Percentiles rank a stretch among this genome's conserved stretches.
These are phyloP conservation scores for Myxozyma monticola DNA, from an alignment of 805 yeast species.

Conservation along the genomic window DNA sequence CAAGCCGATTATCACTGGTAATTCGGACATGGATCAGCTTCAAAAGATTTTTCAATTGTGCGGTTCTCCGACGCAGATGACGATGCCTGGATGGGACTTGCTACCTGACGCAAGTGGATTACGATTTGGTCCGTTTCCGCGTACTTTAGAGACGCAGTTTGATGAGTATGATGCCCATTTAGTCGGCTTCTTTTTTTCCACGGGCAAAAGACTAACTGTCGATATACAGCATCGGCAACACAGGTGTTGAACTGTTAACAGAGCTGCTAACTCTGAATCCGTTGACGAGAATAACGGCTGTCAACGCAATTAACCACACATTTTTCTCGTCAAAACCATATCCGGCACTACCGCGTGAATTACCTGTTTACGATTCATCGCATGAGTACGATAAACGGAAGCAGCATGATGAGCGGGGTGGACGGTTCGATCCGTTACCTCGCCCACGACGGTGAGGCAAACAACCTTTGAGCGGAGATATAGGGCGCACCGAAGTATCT, in stretches of 20 bases:
- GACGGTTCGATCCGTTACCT: too few species aligned
- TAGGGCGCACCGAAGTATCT: too few species aligned
- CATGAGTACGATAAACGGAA: constrained; percentile 71
- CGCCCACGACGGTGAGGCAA: too few species aligned
- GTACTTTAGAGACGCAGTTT: constrained; percentile 45
- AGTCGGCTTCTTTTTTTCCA: background rate
- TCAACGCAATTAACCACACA: constrained; percentile 67
- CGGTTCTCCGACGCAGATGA: constrained; percentile 90
- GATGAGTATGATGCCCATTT: constrained; percentile 44
- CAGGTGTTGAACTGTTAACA: constrained; percentile 57
- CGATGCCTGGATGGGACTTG: constrained; percentile 85
- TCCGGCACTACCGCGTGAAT: constrained; percentile 54
- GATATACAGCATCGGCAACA: too few species aligned
- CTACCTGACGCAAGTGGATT: constrained; percentile 51
- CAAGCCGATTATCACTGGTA: constrained; percentile 82
- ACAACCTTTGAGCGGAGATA: too few species aligned
- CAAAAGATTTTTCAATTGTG: constrained; percentile 73
- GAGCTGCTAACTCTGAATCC: constrained; percentile 73
- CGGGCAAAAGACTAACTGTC: too few species aligned
- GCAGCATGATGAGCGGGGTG: constrained; percentile 8
- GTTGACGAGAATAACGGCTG: constrained; percentile 68
- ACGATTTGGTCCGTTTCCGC: constrained; percentile 10
- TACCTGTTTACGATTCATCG: constrained; percentile 79
- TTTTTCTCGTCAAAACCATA: constrained; percentile 70
- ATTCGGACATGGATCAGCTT: constrained; percentile 84